phyloP scores from a whole-genome alignment of 768 basidiomycete species.

The Collybia nuda region DNA sequence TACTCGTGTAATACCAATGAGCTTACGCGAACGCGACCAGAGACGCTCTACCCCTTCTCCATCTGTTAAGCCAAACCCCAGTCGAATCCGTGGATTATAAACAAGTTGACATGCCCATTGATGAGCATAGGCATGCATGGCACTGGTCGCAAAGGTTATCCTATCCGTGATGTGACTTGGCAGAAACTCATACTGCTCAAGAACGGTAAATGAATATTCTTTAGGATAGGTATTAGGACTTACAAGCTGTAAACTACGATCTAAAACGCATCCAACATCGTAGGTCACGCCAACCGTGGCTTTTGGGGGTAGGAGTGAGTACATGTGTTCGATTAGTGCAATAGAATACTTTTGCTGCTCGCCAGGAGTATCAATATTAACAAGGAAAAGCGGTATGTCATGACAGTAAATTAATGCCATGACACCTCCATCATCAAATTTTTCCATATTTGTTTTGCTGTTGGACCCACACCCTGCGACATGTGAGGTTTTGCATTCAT shows the following conservation, averaged over 20 bases:
- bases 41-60: conserved; percentile 32
- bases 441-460: conserved; percentile 5
- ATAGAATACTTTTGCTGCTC: conserved; percentile 37
- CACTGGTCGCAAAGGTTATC: conserved; percentile 28
- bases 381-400: conserved; percentile 30
- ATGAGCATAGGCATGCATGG: conserved; percentile 39
- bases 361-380: conserved; percentile 35
- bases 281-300: conserved; percentile 26
- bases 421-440: conserved; percentile 30
- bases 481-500: conserved; percentile 28
- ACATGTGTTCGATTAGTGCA: conserved; percentile 27
- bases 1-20: conserved; percentile 29
- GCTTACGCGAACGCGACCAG: conserved; percentile 31
- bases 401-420: conserved; percentile 37
- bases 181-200: conserved; percentile 23
- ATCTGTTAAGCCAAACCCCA: conserved; percentile 27
- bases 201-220: neutral
- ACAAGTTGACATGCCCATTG: conserved; percentile 34
- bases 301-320: conserved; percentile 22
- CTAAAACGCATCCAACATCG: conserved; percentile 33
- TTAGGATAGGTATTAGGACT: conserved; percentile 1
- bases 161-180: conserved; percentile 14
- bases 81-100: conserved; percentile 26
- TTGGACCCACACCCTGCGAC: conserved; percentile 24
- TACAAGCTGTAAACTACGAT: conserved; percentile 27